Conservation (phyloP, 1,284 basidiomycete species). For the Schizopora paradoxa region DNA sequence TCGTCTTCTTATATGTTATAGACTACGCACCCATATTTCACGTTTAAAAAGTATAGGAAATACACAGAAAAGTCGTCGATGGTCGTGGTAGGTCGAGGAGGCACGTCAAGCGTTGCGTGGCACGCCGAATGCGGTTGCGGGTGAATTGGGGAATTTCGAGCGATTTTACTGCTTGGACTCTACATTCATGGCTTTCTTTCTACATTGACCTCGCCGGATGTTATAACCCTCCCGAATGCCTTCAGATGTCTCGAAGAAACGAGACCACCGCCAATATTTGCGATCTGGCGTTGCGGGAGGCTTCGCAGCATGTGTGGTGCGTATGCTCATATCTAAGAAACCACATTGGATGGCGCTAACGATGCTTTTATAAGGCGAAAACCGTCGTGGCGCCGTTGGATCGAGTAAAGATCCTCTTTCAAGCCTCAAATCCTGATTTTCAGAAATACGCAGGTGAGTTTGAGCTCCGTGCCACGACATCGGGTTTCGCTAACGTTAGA, state of each 20-base stretch:
- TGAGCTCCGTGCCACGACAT: background rate
- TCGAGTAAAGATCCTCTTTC: slow-evolving; percentile 98
- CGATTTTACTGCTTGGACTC: too few relatives aligned
- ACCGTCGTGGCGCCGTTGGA: slow-evolving; percentile 96
- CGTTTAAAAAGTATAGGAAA: too few relatives aligned
- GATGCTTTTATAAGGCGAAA: slow-evolving; percentile 65
- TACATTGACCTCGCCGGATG: too few relatives aligned
- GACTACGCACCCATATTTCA: too few relatives aligned
- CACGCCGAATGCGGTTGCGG: too few relatives aligned
- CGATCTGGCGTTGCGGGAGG: slow-evolving; percentile 88
- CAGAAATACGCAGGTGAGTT: slow-evolving; percentile 82
- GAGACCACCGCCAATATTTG: slow-evolving; percentile 70
- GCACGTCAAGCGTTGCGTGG: too few relatives aligned
- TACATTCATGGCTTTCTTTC: too few relatives aligned
- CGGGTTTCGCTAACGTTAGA: background rate
- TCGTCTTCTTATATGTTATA: too few relatives aligned
- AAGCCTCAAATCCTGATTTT: slow-evolving; percentile 95
- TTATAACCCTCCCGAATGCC: too few relatives aligned
- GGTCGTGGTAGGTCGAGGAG: too few relatives aligned
- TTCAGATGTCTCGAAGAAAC: slow-evolving; percentile 51
- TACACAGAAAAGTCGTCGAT: too few relatives aligned
- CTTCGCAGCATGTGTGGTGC: slow-evolving; percentile 87
- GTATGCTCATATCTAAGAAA: slow-evolving; percentile 30
- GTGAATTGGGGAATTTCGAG: too few relatives aligned
- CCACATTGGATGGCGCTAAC: background rate